Evolutionary conservation across 2,329 filamentous ascomycete genomes (phyloP), one percentile per base, ranked within the genome.

Genomic region (Exophiala aquamarina): DNA sequence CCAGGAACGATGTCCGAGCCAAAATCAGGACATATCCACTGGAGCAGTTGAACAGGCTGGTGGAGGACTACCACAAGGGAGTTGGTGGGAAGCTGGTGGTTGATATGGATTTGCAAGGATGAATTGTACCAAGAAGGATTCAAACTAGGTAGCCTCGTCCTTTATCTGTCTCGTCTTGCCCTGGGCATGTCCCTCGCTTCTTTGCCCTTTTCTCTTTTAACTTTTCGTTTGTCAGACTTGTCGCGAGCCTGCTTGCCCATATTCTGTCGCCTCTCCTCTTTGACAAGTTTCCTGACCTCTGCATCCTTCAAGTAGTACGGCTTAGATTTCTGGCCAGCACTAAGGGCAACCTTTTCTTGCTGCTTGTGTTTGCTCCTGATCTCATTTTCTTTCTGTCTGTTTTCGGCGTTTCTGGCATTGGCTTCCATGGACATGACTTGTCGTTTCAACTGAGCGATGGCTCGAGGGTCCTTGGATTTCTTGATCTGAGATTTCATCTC

Each of bases 291-390:
- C 83, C 93, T 95, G 75, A 93, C 81, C 71, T 96, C 92, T 63
- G 84, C 83, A 73, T 84, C 85, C 81, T 98, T 98, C 61, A 97
- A 73, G 69, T 89, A 97, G 71, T 90, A 98, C 0, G 93, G 92
- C 65, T 79, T 82, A 41, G 62, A 65, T 63, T 73, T 74, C 81
- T 96, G 96, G 52, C 93, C 93, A 71, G 94, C 81, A 60, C 83
- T 83, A 41, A 97, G 83, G 51, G 87, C 72, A 66, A 91, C 86
- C 71, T 89, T 90, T 75, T 98, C 93, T 66, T 83, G 78, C 70
- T 80, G 80, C 62, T 86, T 81, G 71, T 97, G 91, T 66, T 86
- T 83, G 35, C 81, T 75, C 44, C 92, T 61, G 33, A 97, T 71
- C 47, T 82, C 78, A 59, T 81, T 75, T 67, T 86, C 82, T 50